A percentile compares a stretch with the other conserved stretches of the same genome.
Evolutionary conservation across 2,329 filamentous ascomycete genomes (phyloP).

Genomic region (Mariannaea sp.): DNA sequence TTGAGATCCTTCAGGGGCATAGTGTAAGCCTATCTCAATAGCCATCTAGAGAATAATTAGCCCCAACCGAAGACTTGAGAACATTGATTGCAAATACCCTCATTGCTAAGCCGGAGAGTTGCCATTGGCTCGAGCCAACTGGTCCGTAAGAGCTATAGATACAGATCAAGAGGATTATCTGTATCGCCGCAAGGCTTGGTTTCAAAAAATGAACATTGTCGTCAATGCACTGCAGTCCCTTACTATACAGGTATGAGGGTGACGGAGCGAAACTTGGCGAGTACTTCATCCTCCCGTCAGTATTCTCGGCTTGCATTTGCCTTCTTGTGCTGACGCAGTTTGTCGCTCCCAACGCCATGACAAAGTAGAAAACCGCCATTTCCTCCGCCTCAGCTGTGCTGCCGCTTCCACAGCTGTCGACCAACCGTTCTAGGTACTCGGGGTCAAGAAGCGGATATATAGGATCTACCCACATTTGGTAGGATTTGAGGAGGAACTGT

Average conservation of each 20-base stretch:
- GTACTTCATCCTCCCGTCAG: not conserved
- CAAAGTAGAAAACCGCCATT: conserved; percentile 3
- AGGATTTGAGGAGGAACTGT: not conserved
- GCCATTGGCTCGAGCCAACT: conserved; percentile 12
- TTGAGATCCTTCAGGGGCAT: not conserved
- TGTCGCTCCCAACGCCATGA: conserved; percentile 4
- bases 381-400: not conserved
- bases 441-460: conserved; percentile 2
- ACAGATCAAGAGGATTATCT: conserved; percentile 4
- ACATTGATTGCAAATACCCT: not conserved
- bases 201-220: not conserved
- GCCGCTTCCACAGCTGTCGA: not conserved
- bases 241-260: not conserved
- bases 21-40: conserved; percentile 1
- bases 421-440: not conserved
- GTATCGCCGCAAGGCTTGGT: not conserved
- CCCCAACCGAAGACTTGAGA: not conserved
- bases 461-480: conserved; percentile 2
- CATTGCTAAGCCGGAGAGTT: conserved; percentile 10
- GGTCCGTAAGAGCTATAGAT: conserved; percentile 17
- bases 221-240: not conserved
- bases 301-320: not conserved
- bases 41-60: not conserved
- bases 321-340: conserved; percentile 1
- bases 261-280: not conserved